A percentile compares a stretch with the other conserved stretches of the same genome.
Conservation (phyloP, 306 rosid genomes). For the Rosa rugosa region DNA sequence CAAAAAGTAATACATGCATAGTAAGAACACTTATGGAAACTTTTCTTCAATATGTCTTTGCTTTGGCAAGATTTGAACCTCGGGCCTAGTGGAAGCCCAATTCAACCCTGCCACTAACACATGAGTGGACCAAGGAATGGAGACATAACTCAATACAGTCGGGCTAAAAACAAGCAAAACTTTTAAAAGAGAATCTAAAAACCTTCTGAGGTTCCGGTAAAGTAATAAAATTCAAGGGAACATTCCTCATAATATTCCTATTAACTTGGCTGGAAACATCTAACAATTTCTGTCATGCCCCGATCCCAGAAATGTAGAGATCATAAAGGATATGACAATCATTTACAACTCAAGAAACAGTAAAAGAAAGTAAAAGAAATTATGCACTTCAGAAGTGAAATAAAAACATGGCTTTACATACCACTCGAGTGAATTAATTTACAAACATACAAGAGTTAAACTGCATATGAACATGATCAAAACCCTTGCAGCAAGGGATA, state of each 20-base stretch:
- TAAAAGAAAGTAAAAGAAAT: too few relatives aligned
- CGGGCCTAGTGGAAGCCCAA: neutral
- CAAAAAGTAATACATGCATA: conserved; percentile 27
- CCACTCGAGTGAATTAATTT: too few relatives aligned
- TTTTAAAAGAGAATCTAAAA: neutral
- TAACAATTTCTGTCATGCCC: neutral
- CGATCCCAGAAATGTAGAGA: too few relatives aligned
- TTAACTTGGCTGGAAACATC: neutral
- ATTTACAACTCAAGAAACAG: too few relatives aligned
- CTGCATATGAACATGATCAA: too few relatives aligned
- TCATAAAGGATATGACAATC: too few relatives aligned
- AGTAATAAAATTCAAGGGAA: neutral
- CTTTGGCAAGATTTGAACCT: neutral
- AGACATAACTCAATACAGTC: neutral
- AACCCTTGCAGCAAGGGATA: too few relatives aligned
- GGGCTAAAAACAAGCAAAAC: neutral
- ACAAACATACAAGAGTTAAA: too few relatives aligned
- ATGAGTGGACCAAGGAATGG: neutral
- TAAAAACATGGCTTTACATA: too few relatives aligned
- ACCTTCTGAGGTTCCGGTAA: neutral
- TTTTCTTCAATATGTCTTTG: neutral
- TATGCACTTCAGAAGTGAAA: too few relatives aligned
- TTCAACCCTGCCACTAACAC: neutral
- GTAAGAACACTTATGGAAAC: conserved; percentile 12
- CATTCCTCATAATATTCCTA: neutral